Percentiles rank a stretch among this genome's conserved stretches.
These are phyloP conservation scores for Symmetrospora coprosmae DNA, from an alignment of 768 basidiomycete species.

Conservation along the genomic window DNA sequence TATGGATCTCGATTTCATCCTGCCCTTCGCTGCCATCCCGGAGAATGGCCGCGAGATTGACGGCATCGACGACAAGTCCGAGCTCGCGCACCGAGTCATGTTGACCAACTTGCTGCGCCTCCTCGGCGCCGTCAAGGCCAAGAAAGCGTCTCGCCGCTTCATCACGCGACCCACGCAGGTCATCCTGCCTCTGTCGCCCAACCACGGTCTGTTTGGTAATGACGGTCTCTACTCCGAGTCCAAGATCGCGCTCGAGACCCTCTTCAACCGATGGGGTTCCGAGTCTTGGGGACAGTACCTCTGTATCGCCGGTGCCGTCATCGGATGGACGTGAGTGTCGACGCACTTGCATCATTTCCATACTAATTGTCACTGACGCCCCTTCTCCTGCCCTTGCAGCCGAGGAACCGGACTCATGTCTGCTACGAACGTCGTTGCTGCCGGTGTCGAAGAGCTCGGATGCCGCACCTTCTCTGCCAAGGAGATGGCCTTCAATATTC, in stretches of 20 bases:
- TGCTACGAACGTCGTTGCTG: conserved; percentile 83
- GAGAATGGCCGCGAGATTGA: conserved; percentile 99
- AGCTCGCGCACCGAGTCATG: conserved; percentile 98
- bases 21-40: conserved; percentile 95
- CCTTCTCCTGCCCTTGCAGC: conserved; percentile 56
- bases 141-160: conserved; percentile 92
- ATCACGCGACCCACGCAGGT: conserved; percentile 98
- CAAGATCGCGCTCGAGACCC: conserved; percentile 91
- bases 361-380: not conserved
- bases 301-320: conserved; percentile 93
- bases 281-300: conserved; percentile 99
- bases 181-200: conserved; percentile 90
- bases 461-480: conserved; percentile 97
- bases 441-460: conserved; percentile 79
- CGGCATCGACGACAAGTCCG: conserved; percentile 87
- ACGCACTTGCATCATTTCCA: not conserved
- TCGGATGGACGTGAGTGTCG: conserved; percentile 46
- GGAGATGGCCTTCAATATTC: conserved; percentile 99
- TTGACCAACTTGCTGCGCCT: conserved; percentile 89
- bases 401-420: conserved; percentile 96
- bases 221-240: conserved; percentile 97
- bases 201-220: conserved; percentile 94
- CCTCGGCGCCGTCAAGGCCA: conserved; percentile 90
- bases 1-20: conserved; percentile 93
- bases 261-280: conserved; percentile 95